phyloP scores from a whole-genome alignment of 129 eudicot species.

The Tanacetum coccineum region DNA sequence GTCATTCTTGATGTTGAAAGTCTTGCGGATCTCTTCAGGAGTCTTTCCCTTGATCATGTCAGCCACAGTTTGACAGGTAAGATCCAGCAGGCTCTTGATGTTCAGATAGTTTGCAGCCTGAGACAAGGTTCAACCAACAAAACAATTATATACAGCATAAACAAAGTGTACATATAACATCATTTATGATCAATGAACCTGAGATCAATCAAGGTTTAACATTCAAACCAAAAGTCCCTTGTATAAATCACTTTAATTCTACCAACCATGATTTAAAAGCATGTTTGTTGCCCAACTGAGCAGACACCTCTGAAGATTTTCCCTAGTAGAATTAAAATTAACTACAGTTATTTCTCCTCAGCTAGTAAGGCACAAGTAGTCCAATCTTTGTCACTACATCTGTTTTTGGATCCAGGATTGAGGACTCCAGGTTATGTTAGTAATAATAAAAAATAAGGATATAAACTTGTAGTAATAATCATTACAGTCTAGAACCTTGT shows the following conservation, averaged over 20 bases:
- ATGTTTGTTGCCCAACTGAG: neutral
- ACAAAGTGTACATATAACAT: neutral
- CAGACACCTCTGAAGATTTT: neutral
- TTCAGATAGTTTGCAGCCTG: slow-evolving; percentile 84
- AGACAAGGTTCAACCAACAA: neutral
- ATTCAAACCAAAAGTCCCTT: neutral
- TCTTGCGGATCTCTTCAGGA: slow-evolving; percentile 79
- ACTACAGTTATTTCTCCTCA: neutral
- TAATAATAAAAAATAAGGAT: no score
- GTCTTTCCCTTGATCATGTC: slow-evolving; percentile 84
- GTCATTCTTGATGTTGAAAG: slow-evolving; percentile 76
- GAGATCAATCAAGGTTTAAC: neutral
- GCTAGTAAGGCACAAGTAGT: neutral
- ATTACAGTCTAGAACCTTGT: no score
- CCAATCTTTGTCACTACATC: no score
- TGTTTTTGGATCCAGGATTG: no score
- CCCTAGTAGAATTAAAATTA: neutral
- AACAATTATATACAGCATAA: neutral
- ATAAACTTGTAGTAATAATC: no score
- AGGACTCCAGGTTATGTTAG: no score
- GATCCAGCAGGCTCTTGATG: slow-evolving; percentile 61
- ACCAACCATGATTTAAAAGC: neutral
- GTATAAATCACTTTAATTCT: neutral
- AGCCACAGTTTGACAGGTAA: slow-evolving; percentile 75
- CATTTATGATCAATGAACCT: neutral